Evolutionary conservation across 805 yeast species (phyloP).

Genomic region (Candida succiphila): DNA sequence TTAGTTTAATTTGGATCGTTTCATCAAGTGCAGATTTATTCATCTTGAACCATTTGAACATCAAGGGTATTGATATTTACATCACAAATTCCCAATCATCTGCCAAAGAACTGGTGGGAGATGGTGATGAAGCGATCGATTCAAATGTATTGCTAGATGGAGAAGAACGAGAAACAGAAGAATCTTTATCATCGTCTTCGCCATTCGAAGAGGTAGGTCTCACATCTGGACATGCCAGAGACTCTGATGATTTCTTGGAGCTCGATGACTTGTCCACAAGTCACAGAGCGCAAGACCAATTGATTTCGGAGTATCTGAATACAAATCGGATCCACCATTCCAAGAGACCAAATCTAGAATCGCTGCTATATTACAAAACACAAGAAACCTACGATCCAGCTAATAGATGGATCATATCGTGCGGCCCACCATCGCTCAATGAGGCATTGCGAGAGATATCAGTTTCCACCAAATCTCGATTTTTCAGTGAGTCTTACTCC

Average conservation of each 20-base stretch:
- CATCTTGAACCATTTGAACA: slow-evolving; percentile 29
- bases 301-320: slow-evolving; percentile 10
- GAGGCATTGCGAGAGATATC: slow-evolving; percentile 30
- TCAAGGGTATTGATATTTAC: slow-evolving; percentile 27
- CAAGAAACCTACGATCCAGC: slow-evolving; percentile 22
- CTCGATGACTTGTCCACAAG: slow-evolving; percentile 11
- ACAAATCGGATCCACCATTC: slow-evolving; percentile 10
- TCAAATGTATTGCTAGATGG: no score
- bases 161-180: neutral
- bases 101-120: neutral
- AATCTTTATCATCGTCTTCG: no score
- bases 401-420: slow-evolving; percentile 43
- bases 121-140: no score
- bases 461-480: slow-evolving; percentile 22
- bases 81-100: slow-evolving; percentile 19
- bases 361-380: slow-evolving; percentile 19
- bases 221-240: neutral
- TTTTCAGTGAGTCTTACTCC: slow-evolving; percentile 34
- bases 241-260: slow-evolving; percentile 15
- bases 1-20: slow-evolving; percentile 47
- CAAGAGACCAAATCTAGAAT: slow-evolving; percentile 32
- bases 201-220: slow-evolving; percentile 1
- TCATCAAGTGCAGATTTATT: slow-evolving; percentile 35
- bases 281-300: slow-evolving; percentile 2
- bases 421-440: slow-evolving; percentile 45